Percentiles rank a stretch among this genome's conserved stretches.
Evolutionary conservation across 2,329 filamentous ascomycete genomes (phyloP).

Genomic region (Aspergillus japonicus): DNA sequence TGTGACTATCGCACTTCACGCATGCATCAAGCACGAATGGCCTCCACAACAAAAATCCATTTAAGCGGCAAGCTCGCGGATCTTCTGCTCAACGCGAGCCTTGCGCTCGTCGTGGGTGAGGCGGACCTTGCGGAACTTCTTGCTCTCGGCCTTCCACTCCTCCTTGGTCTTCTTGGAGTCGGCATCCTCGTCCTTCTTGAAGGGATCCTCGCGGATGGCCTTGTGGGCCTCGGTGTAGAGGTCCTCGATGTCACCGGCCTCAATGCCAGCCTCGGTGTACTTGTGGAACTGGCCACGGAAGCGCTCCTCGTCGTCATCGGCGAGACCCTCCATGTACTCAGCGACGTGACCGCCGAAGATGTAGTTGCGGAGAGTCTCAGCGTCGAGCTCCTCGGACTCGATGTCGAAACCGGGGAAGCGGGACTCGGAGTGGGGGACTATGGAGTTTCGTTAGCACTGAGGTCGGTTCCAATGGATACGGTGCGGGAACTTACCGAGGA

Average conservation of each 20-base stretch:
- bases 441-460: background rate
- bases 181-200: slow-evolving; percentile 78
- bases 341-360: slow-evolving; percentile 98
- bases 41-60: slow-evolving; percentile 17
- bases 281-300: slow-evolving; percentile 97
- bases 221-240: slow-evolving; percentile 92
- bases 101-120: slow-evolving; percentile 80
- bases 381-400: slow-evolving; percentile 95
- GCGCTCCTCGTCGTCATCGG: slow-evolving; percentile 99
- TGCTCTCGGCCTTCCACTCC: slow-evolving; percentile 91
- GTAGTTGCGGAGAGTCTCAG: slow-evolving; percentile 97
- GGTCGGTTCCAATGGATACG: background rate
- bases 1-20: slow-evolving; percentile 26
- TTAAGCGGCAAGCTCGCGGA: slow-evolving; percentile 67
- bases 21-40: slow-evolving; percentile 24
- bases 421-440: slow-evolving; percentile 95
- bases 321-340: slow-evolving; percentile 99
- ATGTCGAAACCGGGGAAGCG: slow-evolving; percentile 99
- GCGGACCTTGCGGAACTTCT: slow-evolving; percentile 81
- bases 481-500: slow-evolving; percentile 53
- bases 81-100: slow-evolving; percentile 83
- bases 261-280: slow-evolving; percentile 95
- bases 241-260: slow-evolving; percentile 96
- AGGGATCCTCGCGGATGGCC: slow-evolving; percentile 95
- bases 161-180: slow-evolving; percentile 94